Conservation (phyloP, 1,284 basidiomycete genomes). For the Anthracocystis panici-leucophaei region DNA sequence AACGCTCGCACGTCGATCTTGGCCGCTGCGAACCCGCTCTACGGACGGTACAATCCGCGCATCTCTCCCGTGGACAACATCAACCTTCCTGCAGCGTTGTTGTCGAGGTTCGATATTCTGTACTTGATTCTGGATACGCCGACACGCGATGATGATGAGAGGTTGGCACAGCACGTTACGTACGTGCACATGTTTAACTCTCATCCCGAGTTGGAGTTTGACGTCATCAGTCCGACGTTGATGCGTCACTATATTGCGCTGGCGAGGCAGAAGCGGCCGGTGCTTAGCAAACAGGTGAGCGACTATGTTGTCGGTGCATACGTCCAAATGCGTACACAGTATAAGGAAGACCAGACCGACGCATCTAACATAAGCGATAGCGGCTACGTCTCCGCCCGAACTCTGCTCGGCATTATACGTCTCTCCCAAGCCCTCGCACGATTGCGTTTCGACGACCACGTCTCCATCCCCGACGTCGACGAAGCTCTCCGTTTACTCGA, state of each 20-base stretch:
- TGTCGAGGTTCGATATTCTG: constrained; percentile 95
- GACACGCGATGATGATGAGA: constrained; percentile 90
- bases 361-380: constrained; percentile 55
- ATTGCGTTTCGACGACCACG: constrained; percentile 83
- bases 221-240: constrained; percentile 82
- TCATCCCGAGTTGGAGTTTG: constrained; percentile 80
- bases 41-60: constrained; percentile 97
- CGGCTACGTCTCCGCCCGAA: constrained; percentile 92
- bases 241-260: constrained; percentile 97
- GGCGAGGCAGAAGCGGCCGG: constrained; percentile 88
- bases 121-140: constrained; percentile 98
- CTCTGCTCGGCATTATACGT: constrained; percentile 92
- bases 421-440: constrained; percentile 94
- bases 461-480: constrained; percentile 89
- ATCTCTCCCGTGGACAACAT: constrained; percentile 99
- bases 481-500: constrained; percentile 97
- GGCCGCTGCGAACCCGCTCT: constrained; percentile 96
- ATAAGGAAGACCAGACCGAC: constrained; percentile 87
- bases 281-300: constrained; percentile 86
- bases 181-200: constrained; percentile 96
- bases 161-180: constrained; percentile 95
- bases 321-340: constrained; percentile 90
- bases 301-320: constrained; percentile 95
- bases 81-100: constrained; percentile 94
- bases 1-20: constrained; percentile 99